Base-by-base conservation (phyloP, 1,284 basidiomycete species). In the Leccinum angustisporum region DNA sequence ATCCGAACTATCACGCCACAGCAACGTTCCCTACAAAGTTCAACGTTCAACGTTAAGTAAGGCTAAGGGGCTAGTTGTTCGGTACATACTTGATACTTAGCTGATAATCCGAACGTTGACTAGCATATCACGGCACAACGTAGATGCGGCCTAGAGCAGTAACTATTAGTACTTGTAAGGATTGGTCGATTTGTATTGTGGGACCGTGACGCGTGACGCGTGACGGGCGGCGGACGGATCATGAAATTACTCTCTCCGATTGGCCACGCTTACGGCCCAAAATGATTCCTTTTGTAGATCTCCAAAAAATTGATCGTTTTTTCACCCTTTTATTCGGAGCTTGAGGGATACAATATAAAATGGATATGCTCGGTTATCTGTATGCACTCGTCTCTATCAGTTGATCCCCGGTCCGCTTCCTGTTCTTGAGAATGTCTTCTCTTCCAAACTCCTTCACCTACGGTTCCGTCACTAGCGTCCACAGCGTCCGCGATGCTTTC, bases 401-500 rank as follows among this genome's bases (percentile, higher is more conserved):
- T 25, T 1, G 30, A 43, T 8, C n/a, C 13, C 27, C 4, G 13
- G 46, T 14, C 25, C 36, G 21, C 8, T 21, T 43, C 21, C 50
- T 21, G 7, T 31, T 10, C 16, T 30, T 21, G 43, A 55, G 21
- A 7, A 83, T 82, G 81, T 72, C 77, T 10, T 79, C 81, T 34
- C 66, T 76, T 27, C 77, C 83, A 11, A 73, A 74, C 46, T 79
- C 77, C 30, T 81, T 83, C 65, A 69, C 75, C 50, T 79, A 84
- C 54, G 83, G 82, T 54, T 86, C 86, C 54, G 77, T 80, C 34
- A 79, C 82, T 31, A 86, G 84, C 63, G 76, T 76, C 6, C 75
- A 78, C 51, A 84, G 80, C 65, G 79, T 89, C 48, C 76, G 80
- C 62, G 86, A 89, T 74, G 79, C 75, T 0, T 74, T 83, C 33